Conservation (phyloP, 2,329 filamentous ascomycete species). For the Grosmannia clavigera region DNA sequence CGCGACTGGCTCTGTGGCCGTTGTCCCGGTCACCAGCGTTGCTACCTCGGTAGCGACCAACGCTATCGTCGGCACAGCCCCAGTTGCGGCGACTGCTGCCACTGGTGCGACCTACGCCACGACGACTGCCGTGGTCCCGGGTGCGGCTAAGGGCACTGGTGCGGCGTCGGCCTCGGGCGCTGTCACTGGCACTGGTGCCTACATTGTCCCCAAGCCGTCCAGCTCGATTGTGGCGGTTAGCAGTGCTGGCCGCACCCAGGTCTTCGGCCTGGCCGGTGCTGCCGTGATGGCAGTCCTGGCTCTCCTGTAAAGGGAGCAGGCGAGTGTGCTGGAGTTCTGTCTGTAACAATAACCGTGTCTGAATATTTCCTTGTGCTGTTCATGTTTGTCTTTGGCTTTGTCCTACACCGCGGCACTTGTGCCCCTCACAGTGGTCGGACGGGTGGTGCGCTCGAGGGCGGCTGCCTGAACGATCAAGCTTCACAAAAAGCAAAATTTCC, state of each 20-base stretch:
- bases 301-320: slow-evolving; percentile 28
- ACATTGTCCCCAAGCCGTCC: slow-evolving; percentile 22
- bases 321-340: neutral
- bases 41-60: neutral
- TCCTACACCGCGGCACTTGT: neutral
- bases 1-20: slow-evolving; percentile 19
- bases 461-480: neutral
- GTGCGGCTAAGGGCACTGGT: slow-evolving; percentile 11
- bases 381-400: slow-evolving; percentile 6
- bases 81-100: neutral
- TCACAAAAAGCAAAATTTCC: slow-evolving; percentile 3
- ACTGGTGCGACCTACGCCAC: slow-evolving; percentile 20
- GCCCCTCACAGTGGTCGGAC: neutral
- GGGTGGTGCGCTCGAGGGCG: neutral
- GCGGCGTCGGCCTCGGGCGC: slow-evolving; percentile 4
- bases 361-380: neutral
- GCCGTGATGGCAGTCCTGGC: slow-evolving; percentile 31
- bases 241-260: slow-evolving; percentile 24
- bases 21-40: slow-evolving; percentile 12
- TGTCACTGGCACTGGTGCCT: slow-evolving; percentile 16
- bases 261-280: slow-evolving; percentile 28
- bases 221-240: slow-evolving; percentile 22
- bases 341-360: neutral
- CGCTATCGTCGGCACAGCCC: neutral
- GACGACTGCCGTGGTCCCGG: slow-evolving; percentile 14